phyloP scores from a whole-genome alignment of 495 filamentous ascomycete species.

The Daldinia vernicosa region DNA sequence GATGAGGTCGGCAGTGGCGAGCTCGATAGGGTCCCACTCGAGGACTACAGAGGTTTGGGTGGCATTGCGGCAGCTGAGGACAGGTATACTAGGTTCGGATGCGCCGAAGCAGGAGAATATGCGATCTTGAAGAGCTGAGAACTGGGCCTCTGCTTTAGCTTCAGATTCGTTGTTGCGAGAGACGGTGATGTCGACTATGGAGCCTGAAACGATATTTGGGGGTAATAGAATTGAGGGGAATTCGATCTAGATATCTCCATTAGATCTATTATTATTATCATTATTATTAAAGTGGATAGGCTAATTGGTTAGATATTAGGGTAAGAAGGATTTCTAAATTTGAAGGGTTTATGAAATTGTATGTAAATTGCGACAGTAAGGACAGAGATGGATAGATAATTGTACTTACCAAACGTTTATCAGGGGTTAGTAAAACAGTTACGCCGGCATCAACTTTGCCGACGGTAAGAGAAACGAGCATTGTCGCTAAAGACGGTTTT shows the following conservation, averaged over 20 bases:
- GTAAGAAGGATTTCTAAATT: constrained; percentile 1
- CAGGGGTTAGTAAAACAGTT: constrained; percentile 93
- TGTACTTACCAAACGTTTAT: constrained; percentile 87
- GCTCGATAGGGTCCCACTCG: constrained; percentile 95
- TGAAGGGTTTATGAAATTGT: not conserved
- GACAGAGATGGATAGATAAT: constrained; percentile 1
- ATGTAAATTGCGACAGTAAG: constrained; percentile 20
- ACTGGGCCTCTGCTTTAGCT: constrained; percentile 71
- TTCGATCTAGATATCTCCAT: constrained; percentile 78
- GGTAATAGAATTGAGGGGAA: constrained; percentile 98
- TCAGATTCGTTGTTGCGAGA: constrained; percentile 86
- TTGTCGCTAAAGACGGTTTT: constrained; percentile 51
- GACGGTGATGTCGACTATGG: constrained; percentile 98
- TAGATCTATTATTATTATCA: constrained; percentile 13
- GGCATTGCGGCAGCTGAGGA: constrained; percentile 90
- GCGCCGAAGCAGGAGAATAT: constrained; percentile 89
- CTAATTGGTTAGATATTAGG: constrained; percentile 7
- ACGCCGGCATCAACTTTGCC: constrained; percentile 99
- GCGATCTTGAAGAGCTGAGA: constrained; percentile 83
- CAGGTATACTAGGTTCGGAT: constrained; percentile 76
- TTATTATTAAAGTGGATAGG: not conserved
- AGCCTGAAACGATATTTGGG: constrained; percentile 90
- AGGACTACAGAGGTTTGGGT: constrained; percentile 97
- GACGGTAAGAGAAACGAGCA: constrained; percentile 97
- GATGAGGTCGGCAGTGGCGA: constrained; percentile 90